phyloP scores from a whole-genome alignment of 2,329 filamentous ascomycete species.

The Fusarium sp. region DNA sequence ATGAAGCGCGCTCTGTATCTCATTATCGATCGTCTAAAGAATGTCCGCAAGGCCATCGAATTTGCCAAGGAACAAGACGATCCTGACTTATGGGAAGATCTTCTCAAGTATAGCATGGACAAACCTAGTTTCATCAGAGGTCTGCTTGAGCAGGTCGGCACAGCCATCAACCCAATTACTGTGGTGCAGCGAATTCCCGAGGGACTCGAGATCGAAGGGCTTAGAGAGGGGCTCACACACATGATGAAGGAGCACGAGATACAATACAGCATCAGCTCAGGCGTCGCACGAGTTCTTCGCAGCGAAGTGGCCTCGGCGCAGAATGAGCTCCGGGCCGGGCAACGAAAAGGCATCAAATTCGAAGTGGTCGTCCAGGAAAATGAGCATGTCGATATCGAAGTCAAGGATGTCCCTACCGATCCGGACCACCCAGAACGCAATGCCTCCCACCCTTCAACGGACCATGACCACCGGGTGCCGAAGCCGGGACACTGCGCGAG shows the following conservation, averaged over 20 bases:
- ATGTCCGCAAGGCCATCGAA: constrained; percentile 90
- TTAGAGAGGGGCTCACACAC: constrained; percentile 85
- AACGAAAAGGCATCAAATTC: constrained; percentile 88
- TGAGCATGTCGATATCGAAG: constrained; percentile 55
- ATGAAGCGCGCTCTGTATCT: constrained; percentile 90
- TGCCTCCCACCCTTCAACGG: constrained; percentile 24
- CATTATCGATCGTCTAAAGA: constrained; percentile 91
- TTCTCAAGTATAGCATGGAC: constrained; percentile 96
- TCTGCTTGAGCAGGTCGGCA: constrained; percentile 91
- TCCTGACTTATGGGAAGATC: constrained; percentile 91
- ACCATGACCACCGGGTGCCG: constrained; percentile 47
- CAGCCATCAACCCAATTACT: constrained; percentile 89
- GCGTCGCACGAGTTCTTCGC: constrained; percentile 84
- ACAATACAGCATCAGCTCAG: constrained; percentile 89
- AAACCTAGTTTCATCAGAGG: constrained; percentile 94
- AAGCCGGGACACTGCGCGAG: constrained; percentile 67
- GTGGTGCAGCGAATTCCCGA: constrained; percentile 91
- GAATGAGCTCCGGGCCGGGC: constrained; percentile 79
- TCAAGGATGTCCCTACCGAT: constrained; percentile 51
- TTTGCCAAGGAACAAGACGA: constrained; percentile 96
- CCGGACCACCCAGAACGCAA: constrained; percentile 37
- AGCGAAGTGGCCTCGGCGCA: constrained; percentile 90
- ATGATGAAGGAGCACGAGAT: constrained; percentile 97
- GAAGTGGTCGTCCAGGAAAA: constrained; percentile 67
- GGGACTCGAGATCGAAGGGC: constrained; percentile 88